Evolutionary conservation across 2,329 filamentous ascomycete genomes (phyloP), one percentile per base, ranked within the genome.

Genomic region (Microcyclospora tardicrescens): DNA sequence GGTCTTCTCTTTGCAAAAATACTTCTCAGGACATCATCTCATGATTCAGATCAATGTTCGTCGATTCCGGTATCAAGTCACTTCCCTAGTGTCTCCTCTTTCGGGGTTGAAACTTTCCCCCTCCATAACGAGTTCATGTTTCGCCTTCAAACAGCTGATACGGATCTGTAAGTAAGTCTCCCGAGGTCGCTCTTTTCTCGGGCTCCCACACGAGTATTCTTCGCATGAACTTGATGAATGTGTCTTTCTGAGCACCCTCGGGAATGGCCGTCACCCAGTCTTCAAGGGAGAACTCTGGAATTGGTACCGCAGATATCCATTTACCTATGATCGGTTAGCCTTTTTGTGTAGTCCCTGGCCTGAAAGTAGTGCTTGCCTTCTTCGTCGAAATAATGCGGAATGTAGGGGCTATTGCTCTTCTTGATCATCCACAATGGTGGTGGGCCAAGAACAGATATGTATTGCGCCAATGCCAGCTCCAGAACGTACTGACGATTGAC

Each of bases 181-280:
- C 31, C 2, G 48, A 43, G 3, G 37, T 46, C 16, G 34, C 34
- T 13, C 57, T 45, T 30, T 58, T 50, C 38, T 61, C 57, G 0
- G 58, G 58, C 19, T 44, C 52, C 60, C 58, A 61, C 16, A 53
- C 50, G 32, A 63, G 43, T 53, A 61, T 60, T 38, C 53, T 57
- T 15, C 51, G 45, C 43, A 61, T 46, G 32, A 60, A 60, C 2
- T 34, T 34, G 15, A 62, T 32, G 36, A 61, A 62, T 0, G 13
- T 3, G 8, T 34, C 12, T 19, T 43, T 43, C 29, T 43, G 34
- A 6, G 37, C 16, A 15, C 33, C 37, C 3, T 40, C 43, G 12
- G 48, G 47, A 11, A 54, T 47, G 13, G 42, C 39, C 2, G 48
- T 51, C 16, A 54, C 37, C 15, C 43, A 45, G n/a, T 39, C 16